Percentiles rank a stretch among this genome's conserved stretches.
phyloP scores from a whole-genome alignment of 106 monocot species.

The Vanilla planifolia region DNA sequence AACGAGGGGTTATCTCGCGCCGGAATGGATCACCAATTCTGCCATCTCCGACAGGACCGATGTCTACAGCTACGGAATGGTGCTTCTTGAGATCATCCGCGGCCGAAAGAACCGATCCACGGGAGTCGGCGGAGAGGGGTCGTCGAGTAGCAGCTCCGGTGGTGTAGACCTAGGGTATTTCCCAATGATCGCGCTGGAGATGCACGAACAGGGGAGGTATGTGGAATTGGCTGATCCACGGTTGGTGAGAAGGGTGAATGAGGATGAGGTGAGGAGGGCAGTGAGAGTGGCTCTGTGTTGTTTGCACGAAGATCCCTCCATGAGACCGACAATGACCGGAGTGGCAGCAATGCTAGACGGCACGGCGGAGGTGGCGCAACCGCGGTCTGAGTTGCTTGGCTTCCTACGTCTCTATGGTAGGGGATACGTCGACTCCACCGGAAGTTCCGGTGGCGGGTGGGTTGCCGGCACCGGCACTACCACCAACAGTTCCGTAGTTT shows the following conservation, averaged over 20 bases:
- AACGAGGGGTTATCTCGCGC: constrained; percentile 87
- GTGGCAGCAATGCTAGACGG: constrained; percentile 69
- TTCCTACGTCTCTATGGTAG: constrained; percentile 41
- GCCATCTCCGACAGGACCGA: constrained; percentile 80
- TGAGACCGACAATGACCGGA: constrained; percentile 53
- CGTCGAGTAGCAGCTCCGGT: not conserved
- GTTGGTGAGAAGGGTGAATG: constrained; percentile 56
- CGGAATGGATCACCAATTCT: constrained; percentile 90
- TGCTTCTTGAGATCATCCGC: constrained; percentile 71
- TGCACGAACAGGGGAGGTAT: constrained; percentile 63
- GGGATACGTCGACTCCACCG: constrained; percentile 3
- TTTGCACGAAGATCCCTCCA: constrained; percentile 67
- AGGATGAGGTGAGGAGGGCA: constrained; percentile 40
- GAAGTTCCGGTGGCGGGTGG: not conserved
- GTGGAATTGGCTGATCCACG: constrained; percentile 69
- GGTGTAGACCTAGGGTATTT: constrained; percentile 29
- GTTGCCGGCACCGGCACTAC: not conserved
- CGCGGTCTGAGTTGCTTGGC: constrained; percentile 42
- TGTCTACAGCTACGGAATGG: constrained; percentile 97
- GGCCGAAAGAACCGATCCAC: constrained; percentile 63
- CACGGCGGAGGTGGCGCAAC: constrained; percentile 21
- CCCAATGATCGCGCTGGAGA: constrained; percentile 66
- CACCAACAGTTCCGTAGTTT: not conserved
- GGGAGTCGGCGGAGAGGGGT: not conserved
- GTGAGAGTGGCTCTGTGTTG: constrained; percentile 58